Conservation (phyloP, 495 filamentous ascomycete genomes). For the Penicillium atrosanguineum region DNA sequence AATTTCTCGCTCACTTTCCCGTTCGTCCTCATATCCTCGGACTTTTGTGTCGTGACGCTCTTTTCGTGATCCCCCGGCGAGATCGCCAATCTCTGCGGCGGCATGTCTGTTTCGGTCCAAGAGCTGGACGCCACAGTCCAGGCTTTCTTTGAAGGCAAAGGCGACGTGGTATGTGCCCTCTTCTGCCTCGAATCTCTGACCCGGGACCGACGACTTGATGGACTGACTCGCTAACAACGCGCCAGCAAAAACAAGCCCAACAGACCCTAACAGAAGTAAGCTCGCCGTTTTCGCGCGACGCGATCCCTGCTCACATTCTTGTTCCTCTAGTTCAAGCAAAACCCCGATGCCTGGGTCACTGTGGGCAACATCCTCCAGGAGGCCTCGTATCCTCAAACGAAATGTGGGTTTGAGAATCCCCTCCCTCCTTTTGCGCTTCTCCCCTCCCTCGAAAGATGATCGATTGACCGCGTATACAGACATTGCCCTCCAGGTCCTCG, state of each 20-base stretch:
- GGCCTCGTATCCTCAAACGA: slow-evolving; percentile 89
- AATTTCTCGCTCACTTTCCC: slow-evolving; percentile 7
- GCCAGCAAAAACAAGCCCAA: slow-evolving; percentile 96
- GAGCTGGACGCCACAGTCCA: slow-evolving; percentile 96
- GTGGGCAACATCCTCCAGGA: slow-evolving; percentile 94
- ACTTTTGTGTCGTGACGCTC: slow-evolving; percentile 15
- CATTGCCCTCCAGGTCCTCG: slow-evolving; percentile 91
- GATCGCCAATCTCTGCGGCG: slow-evolving; percentile 36
- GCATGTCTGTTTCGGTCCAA: slow-evolving; percentile 71
- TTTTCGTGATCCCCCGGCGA: slow-evolving; percentile 24
- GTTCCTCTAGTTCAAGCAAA: slow-evolving; percentile 83
- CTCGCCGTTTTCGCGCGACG: slow-evolving; percentile 5
- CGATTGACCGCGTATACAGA: slow-evolving; percentile 59
- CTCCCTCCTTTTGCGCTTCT: background rate
- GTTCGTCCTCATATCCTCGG: slow-evolving; percentile 5
- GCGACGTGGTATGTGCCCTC: slow-evolving; percentile 67
- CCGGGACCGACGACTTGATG: background rate
- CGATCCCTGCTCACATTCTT: background rate
- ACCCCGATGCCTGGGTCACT: slow-evolving; percentile 94
- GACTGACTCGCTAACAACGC: slow-evolving; percentile 11
- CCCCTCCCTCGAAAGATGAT: background rate
- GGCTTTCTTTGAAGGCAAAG: slow-evolving; percentile 94
- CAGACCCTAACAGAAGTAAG: slow-evolving; percentile 89
- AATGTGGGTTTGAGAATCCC: slow-evolving; percentile 61
- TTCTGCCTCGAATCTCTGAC: background rate